Evolutionary conservation across 257 asterid species (phyloP).

Genomic region (Ehretia macrophylla): DNA sequence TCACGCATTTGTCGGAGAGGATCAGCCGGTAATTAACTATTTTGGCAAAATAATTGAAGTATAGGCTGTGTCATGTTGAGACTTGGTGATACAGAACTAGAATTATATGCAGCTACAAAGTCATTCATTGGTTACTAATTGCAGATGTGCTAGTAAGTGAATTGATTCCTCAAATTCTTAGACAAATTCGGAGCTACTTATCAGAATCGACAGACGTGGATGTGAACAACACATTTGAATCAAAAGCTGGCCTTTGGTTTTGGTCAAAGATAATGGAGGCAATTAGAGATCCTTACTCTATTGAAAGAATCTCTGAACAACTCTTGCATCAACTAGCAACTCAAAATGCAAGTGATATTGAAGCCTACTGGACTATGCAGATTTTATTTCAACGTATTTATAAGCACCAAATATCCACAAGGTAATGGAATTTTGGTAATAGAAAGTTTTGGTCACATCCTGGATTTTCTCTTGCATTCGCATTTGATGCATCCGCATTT

Average conservation of each 20-base stretch:
- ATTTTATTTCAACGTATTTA: constrained; percentile 55
- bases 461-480: too few relatives aligned
- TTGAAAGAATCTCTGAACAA: constrained; percentile 87
- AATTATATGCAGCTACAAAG: constrained; percentile 4
- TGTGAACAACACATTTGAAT: constrained; percentile 32
- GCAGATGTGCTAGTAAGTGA: constrained; percentile 77
- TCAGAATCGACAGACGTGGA: constrained; percentile 37
- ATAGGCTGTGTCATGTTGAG: constrained; percentile 16
- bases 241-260: constrained; percentile 57
- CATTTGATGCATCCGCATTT: too few relatives aligned
- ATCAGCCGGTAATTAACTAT: constrained; percentile 55
- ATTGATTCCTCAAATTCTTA: constrained; percentile 54
- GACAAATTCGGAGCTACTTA: constrained; percentile 42
- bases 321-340: constrained; percentile 67
- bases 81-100: not conserved
- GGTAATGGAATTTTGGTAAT: constrained; percentile 33
- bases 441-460: constrained; percentile 5
- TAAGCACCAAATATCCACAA: constrained; percentile 44
- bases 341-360: constrained; percentile 51
- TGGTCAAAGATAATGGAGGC: constrained; percentile 79
- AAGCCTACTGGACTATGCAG: constrained; percentile 93
- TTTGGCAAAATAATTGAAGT: constrained; percentile 10
- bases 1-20: constrained; percentile 92
- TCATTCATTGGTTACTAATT: constrained; percentile 18
- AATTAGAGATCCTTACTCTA: constrained; percentile 75